Base-by-base conservation (phyloP, 129 eudicot genomes). In the Lactuca sativa region DNA sequence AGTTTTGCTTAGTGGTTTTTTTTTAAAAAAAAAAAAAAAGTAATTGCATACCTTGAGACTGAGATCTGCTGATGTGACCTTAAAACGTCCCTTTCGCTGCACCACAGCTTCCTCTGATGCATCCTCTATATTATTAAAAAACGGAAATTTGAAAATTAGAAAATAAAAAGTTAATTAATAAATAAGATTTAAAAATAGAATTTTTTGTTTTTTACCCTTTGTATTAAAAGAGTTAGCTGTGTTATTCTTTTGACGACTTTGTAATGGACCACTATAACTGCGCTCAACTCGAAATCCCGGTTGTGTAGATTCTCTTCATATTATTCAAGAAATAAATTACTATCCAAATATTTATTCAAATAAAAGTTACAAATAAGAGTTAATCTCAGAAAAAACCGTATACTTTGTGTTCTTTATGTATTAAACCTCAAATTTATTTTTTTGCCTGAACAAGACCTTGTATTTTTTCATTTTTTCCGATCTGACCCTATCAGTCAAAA, bases 21-120 rank as follows among this genome's bases (percentile, higher is more conserved):
- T 21, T 21, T 0, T 21, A 21, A 21, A 21, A 21, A 21, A 21
- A 21, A 21, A 21, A 21, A 25, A 25, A 25, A 25, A 77, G 36
- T 11, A 10, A 71, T 25, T 34, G 10, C 47, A 49, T 72, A 66
- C 82, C 78, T 78, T 78, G n/a, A 56, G 63, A 37, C 73, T 77
- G 41, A 72, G 63, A 40, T 91, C 97, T 64, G 87, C 96, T 64
- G 96, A 86, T 58, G 88, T 86, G 80, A 92, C 92, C 80, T 92
- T 83, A 71, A 92, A 92, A 60, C 98, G 98, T 10, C 98, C 98
- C 82, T 75, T 89, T 33, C 90, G 91, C 71, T 89, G 89, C 62
- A 92, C 78, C 69, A 75, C 74, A 60, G 96, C 86, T 47, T 86
- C 86, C 73, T 91, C 97, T 2, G 95, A 76, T 43, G 81, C 73